These are phyloP conservation scores for Salisapilia sapeloensis DNA, from an alignment of 352 stramenopile species.

Conservation along the genomic window DNA sequence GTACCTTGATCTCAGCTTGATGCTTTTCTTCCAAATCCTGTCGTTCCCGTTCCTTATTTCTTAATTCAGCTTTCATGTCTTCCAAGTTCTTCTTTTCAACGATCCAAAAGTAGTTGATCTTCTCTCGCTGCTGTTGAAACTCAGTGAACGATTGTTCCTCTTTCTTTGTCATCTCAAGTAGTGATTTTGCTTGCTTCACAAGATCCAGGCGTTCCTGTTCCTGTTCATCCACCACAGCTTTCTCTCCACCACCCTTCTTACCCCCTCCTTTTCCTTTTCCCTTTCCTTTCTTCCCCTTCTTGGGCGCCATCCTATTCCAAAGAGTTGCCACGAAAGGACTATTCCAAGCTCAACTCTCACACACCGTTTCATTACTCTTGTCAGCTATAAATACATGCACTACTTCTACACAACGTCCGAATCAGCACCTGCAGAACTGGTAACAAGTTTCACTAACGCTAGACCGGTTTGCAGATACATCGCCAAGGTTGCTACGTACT, in stretches of 20 bases:
- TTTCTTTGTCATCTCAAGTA: slow-evolving; percentile 66
- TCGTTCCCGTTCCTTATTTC: slow-evolving; percentile 90
- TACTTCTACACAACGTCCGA: too few relatives aligned
- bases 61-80: slow-evolving; percentile 81
- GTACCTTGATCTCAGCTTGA: slow-evolving; percentile 88
- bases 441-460: too few relatives aligned
- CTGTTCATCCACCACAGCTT: slow-evolving; percentile 35
- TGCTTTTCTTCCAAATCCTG: slow-evolving; percentile 92
- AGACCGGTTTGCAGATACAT: too few relatives aligned
- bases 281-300: slow-evolving; percentile 60
- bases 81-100: slow-evolving; percentile 94
- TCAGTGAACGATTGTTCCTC: slow-evolving; percentile 90
- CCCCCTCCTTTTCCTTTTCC: slow-evolving; percentile 23
- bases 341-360: too few relatives aligned
- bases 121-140: slow-evolving; percentile 91
- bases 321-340: too few relatives aligned
- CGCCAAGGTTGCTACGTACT: too few relatives aligned
- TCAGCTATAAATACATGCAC: too few relatives aligned
- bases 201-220: slow-evolving; percentile 55
- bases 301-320: slow-evolving; percentile 42
- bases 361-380: too few relatives aligned
- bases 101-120: slow-evolving; percentile 97
- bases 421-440: too few relatives aligned
- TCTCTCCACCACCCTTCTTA: slow-evolving; percentile 33
- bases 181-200: slow-evolving; percentile 55